Evolutionary conservation across 257 asterid genomes (phyloP).

Genomic region (Ocimum tenuiflorum): DNA sequence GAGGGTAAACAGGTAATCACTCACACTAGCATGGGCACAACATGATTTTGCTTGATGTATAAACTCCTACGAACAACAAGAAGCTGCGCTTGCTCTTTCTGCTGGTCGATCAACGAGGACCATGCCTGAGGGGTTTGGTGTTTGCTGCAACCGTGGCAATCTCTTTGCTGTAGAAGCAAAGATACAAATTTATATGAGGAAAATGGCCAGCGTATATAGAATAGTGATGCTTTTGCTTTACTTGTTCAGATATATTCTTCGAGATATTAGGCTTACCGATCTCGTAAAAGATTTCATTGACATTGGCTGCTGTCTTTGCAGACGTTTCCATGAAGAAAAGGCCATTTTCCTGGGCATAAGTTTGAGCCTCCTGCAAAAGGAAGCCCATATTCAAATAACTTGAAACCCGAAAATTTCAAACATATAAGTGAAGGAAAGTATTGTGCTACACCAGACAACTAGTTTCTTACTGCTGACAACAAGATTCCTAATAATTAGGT

Average conservation of each 20-base stretch:
- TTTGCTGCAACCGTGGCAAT: slow-evolving; percentile 74
- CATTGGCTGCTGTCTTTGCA: slow-evolving; percentile 63
- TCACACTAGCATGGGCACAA: too few species aligned
- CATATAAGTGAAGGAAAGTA: neutral
- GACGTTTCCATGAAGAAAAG: slow-evolving; percentile 74
- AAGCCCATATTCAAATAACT: slow-evolving; percentile 2
- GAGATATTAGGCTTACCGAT: slow-evolving; percentile 34
- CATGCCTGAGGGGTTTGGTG: slow-evolving; percentile 75
- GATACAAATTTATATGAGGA: neutral
- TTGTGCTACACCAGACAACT: neutral
- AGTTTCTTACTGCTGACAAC: too few species aligned
- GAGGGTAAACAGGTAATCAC: too few species aligned
- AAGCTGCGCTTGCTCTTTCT: slow-evolving; percentile 30
- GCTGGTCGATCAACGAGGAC: slow-evolving; percentile 73
- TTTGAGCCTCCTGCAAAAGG: slow-evolving; percentile 51
- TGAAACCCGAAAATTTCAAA: neutral
- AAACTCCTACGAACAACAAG: slow-evolving; percentile 74
- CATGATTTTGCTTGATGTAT: slow-evolving; percentile 12
- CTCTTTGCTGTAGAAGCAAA: slow-evolving; percentile 53
- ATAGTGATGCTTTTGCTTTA: too few species aligned
- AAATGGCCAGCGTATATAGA: too few species aligned
- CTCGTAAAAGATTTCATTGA: slow-evolving; percentile 49
- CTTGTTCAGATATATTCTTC: too few species aligned
- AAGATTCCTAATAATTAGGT: neutral
- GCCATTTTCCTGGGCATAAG: slow-evolving; percentile 58